These are phyloP conservation scores for Saccharomycopsis schoenii DNA, from an alignment of 805 yeast genomes.

Conservation along the genomic window DNA sequence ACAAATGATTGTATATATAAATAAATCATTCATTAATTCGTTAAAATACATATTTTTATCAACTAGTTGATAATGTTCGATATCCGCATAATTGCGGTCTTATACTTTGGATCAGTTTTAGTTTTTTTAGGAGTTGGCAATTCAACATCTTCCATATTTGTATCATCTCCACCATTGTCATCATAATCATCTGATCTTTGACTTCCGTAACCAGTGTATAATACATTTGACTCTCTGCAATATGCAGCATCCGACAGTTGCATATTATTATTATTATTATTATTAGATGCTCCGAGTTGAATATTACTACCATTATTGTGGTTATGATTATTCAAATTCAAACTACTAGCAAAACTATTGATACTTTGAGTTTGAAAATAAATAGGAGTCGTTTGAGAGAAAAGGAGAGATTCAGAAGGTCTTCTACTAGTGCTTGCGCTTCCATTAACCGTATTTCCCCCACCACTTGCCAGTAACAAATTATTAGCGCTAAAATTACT, in stretches of 20 bases:
- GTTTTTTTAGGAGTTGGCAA: slow-evolving; percentile 14
- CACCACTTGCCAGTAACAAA: neutral
- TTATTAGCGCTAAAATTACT: neutral
- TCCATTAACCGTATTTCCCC: neutral
- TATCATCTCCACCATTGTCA: slow-evolving; percentile 15
- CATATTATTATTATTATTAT: neutral
- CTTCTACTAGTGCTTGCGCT: slow-evolving; percentile 1
- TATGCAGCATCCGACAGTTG: neutral
- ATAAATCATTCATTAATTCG: neutral
- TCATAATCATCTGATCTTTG: slow-evolving; percentile 15
- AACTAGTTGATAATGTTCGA: slow-evolving; percentile 16
- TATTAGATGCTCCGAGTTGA: neutral
- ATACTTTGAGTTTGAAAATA: neutral
- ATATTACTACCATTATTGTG: neutral
- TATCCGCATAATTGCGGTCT: slow-evolving; percentile 17
- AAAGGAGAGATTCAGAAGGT: neutral
- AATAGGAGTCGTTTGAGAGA: neutral
- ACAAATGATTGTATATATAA: neutral
- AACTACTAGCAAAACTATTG: neutral
- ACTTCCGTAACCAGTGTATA: slow-evolving; percentile 12
- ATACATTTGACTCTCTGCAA: neutral
- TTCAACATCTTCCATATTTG: slow-evolving; percentile 4
- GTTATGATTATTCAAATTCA: slow-evolving; percentile 1
- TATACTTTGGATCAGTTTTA: slow-evolving; percentile 15
- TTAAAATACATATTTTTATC: neutral